Evolutionary conservation across 805 yeast genomes (phyloP).

Genomic region (Diddensiella caesifluorescens): DNA sequence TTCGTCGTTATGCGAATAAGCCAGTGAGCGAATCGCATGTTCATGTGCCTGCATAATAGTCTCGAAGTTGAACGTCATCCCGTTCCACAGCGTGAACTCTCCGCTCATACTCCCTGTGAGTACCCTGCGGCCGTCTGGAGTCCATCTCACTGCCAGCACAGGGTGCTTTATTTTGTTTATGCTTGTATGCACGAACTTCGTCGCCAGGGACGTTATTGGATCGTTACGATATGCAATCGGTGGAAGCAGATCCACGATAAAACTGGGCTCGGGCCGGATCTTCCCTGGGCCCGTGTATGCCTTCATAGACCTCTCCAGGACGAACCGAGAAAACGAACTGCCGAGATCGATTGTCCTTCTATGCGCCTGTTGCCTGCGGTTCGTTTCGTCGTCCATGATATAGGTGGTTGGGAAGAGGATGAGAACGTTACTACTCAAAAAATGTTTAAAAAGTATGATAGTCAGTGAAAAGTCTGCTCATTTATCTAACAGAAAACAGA

Average conservation of each 20-base stretch:
- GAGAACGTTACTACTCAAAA: neutral
- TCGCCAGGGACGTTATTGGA: conserved; percentile 55
- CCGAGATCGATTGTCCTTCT: conserved; percentile 77
- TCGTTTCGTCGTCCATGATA: conserved; percentile 21
- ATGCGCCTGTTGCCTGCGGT: conserved; percentile 30
- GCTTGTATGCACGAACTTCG: conserved; percentile 84
- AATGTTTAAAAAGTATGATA: conserved; percentile 7
- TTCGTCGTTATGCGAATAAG: conserved; percentile 84
- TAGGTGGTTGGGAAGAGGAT: neutral
- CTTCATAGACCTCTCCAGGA: conserved; percentile 41
- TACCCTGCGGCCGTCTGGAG: conserved; percentile 90
- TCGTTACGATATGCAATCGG: conserved; percentile 50
- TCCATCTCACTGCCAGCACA: conserved; percentile 86
- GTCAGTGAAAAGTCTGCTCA: neutral
- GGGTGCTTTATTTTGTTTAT: conserved; percentile 90
- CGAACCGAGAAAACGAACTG: conserved; percentile 62
- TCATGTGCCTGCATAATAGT: conserved; percentile 99
- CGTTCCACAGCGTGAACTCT: conserved; percentile 96
- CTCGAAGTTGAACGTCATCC: conserved; percentile 90
- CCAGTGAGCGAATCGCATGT: conserved; percentile 70
- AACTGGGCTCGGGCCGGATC: conserved; percentile 65
- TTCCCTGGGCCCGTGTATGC: conserved; percentile 16
- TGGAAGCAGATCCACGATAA: conserved; percentile 54
- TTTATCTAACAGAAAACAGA: too few species aligned
- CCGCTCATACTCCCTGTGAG: conserved; percentile 90